phyloP scores from a whole-genome alignment of 805 yeast genomes.

The Saccharomyces paradoxus region DNA sequence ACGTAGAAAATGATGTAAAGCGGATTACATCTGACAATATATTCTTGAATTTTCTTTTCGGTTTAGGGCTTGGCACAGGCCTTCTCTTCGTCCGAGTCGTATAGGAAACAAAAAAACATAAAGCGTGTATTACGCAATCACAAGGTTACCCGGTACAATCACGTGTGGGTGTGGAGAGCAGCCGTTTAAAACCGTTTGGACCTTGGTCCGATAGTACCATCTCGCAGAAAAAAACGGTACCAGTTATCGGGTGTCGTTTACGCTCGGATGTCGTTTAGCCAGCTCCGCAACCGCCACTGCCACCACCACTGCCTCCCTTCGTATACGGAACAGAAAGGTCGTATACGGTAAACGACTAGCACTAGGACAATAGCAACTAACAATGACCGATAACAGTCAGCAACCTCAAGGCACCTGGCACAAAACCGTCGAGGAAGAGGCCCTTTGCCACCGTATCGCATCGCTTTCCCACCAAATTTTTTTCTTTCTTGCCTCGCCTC shows the following conservation, averaged over 20 bases:
- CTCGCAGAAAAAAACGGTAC: background rate
- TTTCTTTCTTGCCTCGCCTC: background rate
- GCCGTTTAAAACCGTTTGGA: background rate
- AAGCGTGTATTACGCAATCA: background rate
- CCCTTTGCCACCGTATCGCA: background rate
- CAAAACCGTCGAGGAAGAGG: background rate
- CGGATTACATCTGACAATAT: background rate
- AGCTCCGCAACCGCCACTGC: background rate
- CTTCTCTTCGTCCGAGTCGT: background rate
- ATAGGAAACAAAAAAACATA: background rate
- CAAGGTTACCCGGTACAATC: background rate
- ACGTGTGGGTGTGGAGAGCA: background rate
- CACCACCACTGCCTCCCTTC: background rate
- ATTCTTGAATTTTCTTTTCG: background rate
- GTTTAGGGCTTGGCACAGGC: background rate
- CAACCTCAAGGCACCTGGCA: background rate
- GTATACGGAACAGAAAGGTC: background rate
- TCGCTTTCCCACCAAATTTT: background rate
- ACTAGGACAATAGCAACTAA: background rate
- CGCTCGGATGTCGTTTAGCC: background rate
- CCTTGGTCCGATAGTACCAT: background rate
- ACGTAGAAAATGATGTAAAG: background rate
- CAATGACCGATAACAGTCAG: background rate
- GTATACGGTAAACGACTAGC: background rate
- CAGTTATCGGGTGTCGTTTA: background rate